phyloP scores from a whole-genome alignment of 2,329 filamentous ascomycete species.

The Acarospora socialis region DNA sequence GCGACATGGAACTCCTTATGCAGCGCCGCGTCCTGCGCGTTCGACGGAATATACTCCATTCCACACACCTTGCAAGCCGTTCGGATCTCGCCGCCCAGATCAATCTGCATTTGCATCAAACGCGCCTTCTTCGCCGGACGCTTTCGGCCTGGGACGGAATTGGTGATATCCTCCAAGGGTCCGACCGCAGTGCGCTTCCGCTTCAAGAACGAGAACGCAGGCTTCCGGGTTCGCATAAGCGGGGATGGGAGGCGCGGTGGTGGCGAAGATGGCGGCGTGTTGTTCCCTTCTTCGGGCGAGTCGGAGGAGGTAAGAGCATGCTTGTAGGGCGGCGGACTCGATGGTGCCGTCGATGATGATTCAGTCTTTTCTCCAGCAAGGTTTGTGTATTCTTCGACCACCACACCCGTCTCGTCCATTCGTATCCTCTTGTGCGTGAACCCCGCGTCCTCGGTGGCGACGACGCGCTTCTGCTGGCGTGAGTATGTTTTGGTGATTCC shows the following conservation, averaged over 20 bases:
- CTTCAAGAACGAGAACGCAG: conserved; percentile 13
- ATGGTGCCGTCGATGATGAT: conserved; percentile 10
- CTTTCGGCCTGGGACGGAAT: conserved; percentile 5
- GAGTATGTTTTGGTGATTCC: conserved; percentile 13
- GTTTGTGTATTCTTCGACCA: conserved; percentile 7
- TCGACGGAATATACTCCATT: conserved; percentile 53
- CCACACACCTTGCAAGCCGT: conserved; percentile 46
- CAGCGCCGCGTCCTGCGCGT: conserved; percentile 44
- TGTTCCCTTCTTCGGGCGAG: conserved; percentile 3
- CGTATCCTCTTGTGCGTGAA: conserved; percentile 9
- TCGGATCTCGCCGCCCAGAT: conserved; percentile 40
- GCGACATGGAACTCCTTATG: conserved; percentile 52
- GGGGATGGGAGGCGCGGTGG: conserved; percentile 8
- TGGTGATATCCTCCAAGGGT: conserved; percentile 11
- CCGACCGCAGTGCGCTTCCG: conserved; percentile 10
- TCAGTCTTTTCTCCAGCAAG: neutral
- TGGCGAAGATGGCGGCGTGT: conserved; percentile 11
- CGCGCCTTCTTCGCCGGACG: conserved; percentile 6
- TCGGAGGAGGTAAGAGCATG: conserved; percentile 8
- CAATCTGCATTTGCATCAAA: conserved; percentile 46
- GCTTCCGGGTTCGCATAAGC: conserved; percentile 5
- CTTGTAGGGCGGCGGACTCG: conserved; percentile 10
- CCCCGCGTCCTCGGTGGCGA: conserved; percentile 3
- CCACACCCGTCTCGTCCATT: conserved; percentile 10
- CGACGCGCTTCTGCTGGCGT: conserved; percentile 6